Evolutionary conservation across 495 filamentous ascomycete genomes (phyloP).

Genomic region (Poronia punctata): DNA sequence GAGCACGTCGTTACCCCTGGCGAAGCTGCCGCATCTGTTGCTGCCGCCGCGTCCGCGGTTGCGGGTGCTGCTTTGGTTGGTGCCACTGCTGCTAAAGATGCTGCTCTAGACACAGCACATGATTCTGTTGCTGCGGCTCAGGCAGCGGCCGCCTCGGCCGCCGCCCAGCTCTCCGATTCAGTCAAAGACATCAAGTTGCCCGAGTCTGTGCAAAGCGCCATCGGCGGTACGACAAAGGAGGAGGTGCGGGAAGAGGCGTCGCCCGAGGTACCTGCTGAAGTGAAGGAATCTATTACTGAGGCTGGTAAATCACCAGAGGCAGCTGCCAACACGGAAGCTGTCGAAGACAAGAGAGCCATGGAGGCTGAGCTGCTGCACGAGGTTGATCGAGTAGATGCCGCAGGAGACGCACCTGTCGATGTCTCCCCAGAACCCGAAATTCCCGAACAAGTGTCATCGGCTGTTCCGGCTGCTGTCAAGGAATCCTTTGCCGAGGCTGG

Average conservation of each 20-base stretch:
- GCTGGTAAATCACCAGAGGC: slow-evolving; percentile 64
- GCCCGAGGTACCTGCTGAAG: slow-evolving; percentile 58
- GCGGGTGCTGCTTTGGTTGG: slow-evolving; percentile 34
- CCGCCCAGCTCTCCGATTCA: slow-evolving; percentile 26
- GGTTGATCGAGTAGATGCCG: slow-evolving; percentile 25
- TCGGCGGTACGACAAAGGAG: slow-evolving; percentile 21
- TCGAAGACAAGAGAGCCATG: slow-evolving; percentile 70
- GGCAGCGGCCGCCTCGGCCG: slow-evolving; percentile 19
- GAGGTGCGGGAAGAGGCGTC: slow-evolving; percentile 31
- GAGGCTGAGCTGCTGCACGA: slow-evolving; percentile 59
- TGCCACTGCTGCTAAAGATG: slow-evolving; percentile 28
- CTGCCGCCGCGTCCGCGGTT: slow-evolving; percentile 28
- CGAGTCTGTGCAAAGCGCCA: slow-evolving; percentile 21
- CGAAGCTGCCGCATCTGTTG: slow-evolving; percentile 34
- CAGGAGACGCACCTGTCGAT: slow-evolving; percentile 22
- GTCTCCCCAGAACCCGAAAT: no score
- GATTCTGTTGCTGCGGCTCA: slow-evolving; percentile 21
- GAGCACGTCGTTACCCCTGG: slow-evolving; percentile 35
- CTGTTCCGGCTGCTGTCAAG: slow-evolving; percentile 66
- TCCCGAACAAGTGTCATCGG: slow-evolving; percentile 34
- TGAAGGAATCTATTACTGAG: slow-evolving; percentile 64
- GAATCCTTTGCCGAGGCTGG: slow-evolving; percentile 62
- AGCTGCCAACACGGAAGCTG: slow-evolving; percentile 55
- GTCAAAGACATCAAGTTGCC: slow-evolving; percentile 30
- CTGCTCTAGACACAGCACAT: slow-evolving; percentile 23